Evolutionary conservation across 352 stramenopile genomes (phyloP), one percentile per base, ranked within the genome.

Genomic region (Globisporangium iwayamae): DNA sequence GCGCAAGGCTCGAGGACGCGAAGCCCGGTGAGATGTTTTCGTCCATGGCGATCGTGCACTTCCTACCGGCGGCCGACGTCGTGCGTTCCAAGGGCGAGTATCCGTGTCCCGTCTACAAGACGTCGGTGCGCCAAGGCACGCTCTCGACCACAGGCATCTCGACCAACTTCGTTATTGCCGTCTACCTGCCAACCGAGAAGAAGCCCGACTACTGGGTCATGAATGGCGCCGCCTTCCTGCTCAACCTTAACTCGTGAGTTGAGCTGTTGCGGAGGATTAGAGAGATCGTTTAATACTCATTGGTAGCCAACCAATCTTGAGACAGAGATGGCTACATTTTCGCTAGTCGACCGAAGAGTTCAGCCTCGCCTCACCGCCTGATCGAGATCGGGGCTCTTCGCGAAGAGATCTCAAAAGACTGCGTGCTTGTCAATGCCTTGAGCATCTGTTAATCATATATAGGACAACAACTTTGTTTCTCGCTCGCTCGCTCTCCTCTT

Each of bases 71-170:
- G 11, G 78, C 89, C 25, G 91, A 93, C 55, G 81, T 96, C 56
- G 71, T 79, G 65, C 81, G 81, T 2, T 61, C 76, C 25, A 67
- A 74, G 43, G 61, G 67, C 7, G 86, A 94, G 64, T 98, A 98
- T 51, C 76, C 84, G 34, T 98, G 92, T 61, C 93, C 94, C 8
- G 86, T 98, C 16, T 98, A 98, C 83, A 98, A 98, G 78, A 98
- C 94, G 14, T 93, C 87, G 3, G 90, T 95, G 53, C 77, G 94
- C 8, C 93, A 97, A 51, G 93, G 93, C 30, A 96, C 94, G 8
- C 68, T 98, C 39, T 94, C 78, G 38, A 98, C 93, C 16, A 98
- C 93, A 7, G 93, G 93, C 18, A 98, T 98, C 82, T 96, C 83
- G 16, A 98, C 93, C 48, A 98, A 98, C 72, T 98, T 94, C 70